Base-by-base conservation (phyloP, 2,329 filamentous ascomycete species). In the Epicoccum nigrum region DNA sequence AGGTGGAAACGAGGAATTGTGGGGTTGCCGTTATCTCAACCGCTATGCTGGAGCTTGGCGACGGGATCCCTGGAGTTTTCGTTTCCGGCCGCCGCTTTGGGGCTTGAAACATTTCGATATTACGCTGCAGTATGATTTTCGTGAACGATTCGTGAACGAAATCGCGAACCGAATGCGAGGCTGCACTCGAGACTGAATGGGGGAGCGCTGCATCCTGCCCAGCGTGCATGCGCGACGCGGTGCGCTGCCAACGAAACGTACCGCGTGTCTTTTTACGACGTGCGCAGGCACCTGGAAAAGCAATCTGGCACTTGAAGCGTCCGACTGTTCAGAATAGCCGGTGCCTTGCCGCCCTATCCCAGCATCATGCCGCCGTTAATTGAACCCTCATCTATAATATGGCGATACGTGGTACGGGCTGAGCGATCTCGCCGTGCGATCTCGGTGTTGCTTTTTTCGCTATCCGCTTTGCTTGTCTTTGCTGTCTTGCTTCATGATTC, bases 51-150 rank as follows among this genome's bases (percentile, higher is more conserved):
- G 9, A 42, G 41, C 23, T 39, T 28, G 12, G 25, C 21, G 30
- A 39, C 15, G 35, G 35, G 21, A 23, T 28, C 37, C 37, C 37
- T 39, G 37, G 8, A 13, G 28, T 9, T 30, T 30, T 13, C 13
- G 12, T 30, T 30, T 30, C 28, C 28, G 28, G 11, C 28, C 6
- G 9, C 28, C 7, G 8, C 11, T 30, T n/a, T n/a, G n/a, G 34
- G 21, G 16, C 16, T 40, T 52, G 43, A 52, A 46, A 52, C 48
- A 51, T 19, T 40, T 41, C 42, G n/a, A 51, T 52, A 52, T 52
- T 42, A 33, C 32, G 9, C 17, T 41, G 30, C 38, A 43, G 28
- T 17, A 23, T 31, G 38, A 15, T 31, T 35, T 32, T 37, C 45
- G 32, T 21, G 19, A n/a, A n/a, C n/a, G n/a, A n/a, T n/a, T n/a